Evolutionary conservation across 441 rosid genomes (phyloP), one percentile per base, ranked within the genome.

Genomic region (Gossypium trilobum): DNA sequence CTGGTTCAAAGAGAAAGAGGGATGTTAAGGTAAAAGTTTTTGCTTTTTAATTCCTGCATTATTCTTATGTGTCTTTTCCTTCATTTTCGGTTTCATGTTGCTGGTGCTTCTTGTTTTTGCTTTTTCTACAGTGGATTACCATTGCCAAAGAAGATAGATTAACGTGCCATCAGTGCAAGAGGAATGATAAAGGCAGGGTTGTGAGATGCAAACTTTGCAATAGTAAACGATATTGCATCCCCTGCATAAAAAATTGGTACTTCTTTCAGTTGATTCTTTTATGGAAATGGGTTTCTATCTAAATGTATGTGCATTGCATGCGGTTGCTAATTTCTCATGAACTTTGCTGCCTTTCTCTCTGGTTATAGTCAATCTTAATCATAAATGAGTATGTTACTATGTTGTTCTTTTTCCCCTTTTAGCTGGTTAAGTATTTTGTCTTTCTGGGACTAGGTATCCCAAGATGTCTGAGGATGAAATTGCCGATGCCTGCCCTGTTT

Each of bases 121-220:
- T 57, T 60, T 54, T 4, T 23, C 57, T n/a, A 56, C 76, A 81
- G 84, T 75, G 63, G 19, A 75, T 61, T 3, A 73, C 50, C 7
- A 23, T 57, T 23, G 17, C 62, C 9, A 57, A 57, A 9, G 77
- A 75, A 54, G 39, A 70, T 22, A 75, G 81, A 52, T 63, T 72
- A 46, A 86, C 77, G 84, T 93, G 98, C 75, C 96, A 93, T 78
- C 98, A 93, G 52, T 91, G 98, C 79, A 84, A 83, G 80, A 74
- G 88, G 71, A 88, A 79, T 67, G 94, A 93, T 68, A 89, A 81
- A 60, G 93, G 86, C 48, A 61, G 58, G 14, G 89, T 89, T 73
- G 89, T 84, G 62, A 72, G 88, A 44, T 93, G 97, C 82, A 60
- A 51, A 16, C 76, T 17, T 0, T 91, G 98, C 74, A 66, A 42